phyloP scores from a whole-genome alignment of 148 eudicot genomes.

The Dysphania ambrosioides region DNA sequence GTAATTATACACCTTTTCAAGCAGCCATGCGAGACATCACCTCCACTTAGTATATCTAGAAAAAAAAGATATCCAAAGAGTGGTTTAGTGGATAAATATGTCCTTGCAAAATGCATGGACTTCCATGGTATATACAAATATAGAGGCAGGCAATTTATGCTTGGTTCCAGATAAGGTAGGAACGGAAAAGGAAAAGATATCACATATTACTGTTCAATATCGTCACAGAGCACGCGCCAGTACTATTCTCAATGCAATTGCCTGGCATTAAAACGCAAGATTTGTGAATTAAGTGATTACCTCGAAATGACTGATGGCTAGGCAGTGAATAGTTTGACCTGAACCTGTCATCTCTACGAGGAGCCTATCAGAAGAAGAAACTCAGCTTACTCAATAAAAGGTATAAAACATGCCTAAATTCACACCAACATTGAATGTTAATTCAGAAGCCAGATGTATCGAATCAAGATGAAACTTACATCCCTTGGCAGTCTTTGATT shows the following conservation, averaged over 20 bases:
- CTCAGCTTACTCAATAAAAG: not conserved
- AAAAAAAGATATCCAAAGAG: not conserved
- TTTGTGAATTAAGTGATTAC: conserved; percentile 31
- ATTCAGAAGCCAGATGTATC: not conserved
- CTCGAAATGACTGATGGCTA: conserved; percentile 52
- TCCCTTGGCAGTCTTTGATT: conserved; percentile 69
- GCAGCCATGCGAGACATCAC: not conserved
- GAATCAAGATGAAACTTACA: conserved; percentile 37
- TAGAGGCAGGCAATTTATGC: not conserved
- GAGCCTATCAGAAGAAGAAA: conserved; percentile 44
- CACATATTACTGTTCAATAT: not conserved
- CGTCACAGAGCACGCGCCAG: not conserved
- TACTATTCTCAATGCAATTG: not conserved
- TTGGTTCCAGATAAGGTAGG: not conserved
- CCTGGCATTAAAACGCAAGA: not conserved
- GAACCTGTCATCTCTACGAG: conserved; percentile 59
- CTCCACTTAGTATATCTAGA: not conserved
- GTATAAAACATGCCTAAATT: not conserved
- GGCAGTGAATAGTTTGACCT: conserved; percentile 45
- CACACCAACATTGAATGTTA: not conserved
- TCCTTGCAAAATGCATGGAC: not conserved
- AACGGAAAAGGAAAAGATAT: not conserved
- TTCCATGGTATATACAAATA: not conserved
- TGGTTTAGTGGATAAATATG: not conserved
- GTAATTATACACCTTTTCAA: not conserved